Conservation (phyloP, 1,284 basidiomycete species). For the Abortiporus biennis region DNA sequence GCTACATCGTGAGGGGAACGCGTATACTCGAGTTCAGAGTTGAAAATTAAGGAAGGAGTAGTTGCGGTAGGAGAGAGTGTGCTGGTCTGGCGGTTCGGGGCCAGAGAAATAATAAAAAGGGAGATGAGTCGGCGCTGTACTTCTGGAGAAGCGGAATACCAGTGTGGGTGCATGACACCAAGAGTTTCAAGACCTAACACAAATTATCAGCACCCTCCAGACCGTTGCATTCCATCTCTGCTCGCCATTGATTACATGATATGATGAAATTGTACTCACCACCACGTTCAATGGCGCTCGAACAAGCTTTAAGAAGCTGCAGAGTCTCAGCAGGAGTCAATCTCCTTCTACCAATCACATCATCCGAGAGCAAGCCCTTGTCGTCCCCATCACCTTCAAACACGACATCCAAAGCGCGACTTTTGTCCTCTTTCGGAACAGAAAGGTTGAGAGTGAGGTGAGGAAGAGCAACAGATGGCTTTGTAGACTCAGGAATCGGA, state of each 20-base stretch:
- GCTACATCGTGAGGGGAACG: slow-evolving; percentile 70
- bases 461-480: slow-evolving; percentile 29
- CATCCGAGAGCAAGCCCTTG: slow-evolving; percentile 34
- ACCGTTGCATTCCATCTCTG: not conserved
- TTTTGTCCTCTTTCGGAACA: slow-evolving; percentile 40
- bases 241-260: not conserved
- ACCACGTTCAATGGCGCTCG: slow-evolving; percentile 57
- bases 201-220: not conserved
- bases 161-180: slow-evolving; percentile 77
- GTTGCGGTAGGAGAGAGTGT: slow-evolving; percentile 44
- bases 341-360: slow-evolving; percentile 46
- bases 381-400: slow-evolving; percentile 53
- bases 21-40: slow-evolving; percentile 55
- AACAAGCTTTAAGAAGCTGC: slow-evolving; percentile 55
- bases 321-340: slow-evolving; percentile 57
- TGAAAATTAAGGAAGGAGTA: slow-evolving; percentile 43
- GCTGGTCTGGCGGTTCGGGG: slow-evolving; percentile 31
- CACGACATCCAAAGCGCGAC: slow-evolving; percentile 44
- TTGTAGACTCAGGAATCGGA: slow-evolving; percentile 19
- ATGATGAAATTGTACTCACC: slow-evolving; percentile 25
- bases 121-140: slow-evolving; percentile 65
- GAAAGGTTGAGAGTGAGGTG: slow-evolving; percentile 58
- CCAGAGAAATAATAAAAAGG: slow-evolving; percentile 60
- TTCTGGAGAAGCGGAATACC: slow-evolving; percentile 65
- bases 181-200: slow-evolving; percentile 56